Evolutionary conservation across 2,329 filamentous ascomycete genomes (phyloP).

Genomic region (Penicillium sp.): DNA sequence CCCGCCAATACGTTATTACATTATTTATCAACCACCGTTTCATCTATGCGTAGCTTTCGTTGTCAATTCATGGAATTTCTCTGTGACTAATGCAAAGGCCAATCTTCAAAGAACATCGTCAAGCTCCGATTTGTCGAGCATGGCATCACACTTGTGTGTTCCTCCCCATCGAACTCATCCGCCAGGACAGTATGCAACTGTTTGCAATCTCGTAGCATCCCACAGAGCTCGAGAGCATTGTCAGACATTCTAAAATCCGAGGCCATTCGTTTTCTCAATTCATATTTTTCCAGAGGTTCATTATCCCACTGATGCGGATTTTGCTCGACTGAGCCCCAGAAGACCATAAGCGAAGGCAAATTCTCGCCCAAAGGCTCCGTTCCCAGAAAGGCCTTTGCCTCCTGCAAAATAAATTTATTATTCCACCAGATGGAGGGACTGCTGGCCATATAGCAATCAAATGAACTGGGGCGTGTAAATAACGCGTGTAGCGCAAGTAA

Average conservation of each 20-base stretch:
- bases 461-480: constrained; percentile 43
- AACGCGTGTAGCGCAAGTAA: constrained; percentile 51
- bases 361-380: constrained; percentile 18
- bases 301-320: constrained; percentile 28
- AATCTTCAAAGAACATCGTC: constrained; percentile 17
- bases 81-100: background rate
- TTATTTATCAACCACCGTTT: background rate
- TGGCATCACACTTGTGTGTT: constrained; percentile 33
- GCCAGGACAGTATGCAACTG: constrained; percentile 17
- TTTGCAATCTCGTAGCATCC: constrained; percentile 15
- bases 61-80: background rate
- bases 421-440: constrained; percentile 54
- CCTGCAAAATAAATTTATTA: constrained; percentile 40
- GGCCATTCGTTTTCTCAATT: constrained; percentile 21
- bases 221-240: constrained; percentile 22
- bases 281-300: constrained; percentile 37
- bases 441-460: constrained; percentile 49
- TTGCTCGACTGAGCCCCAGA: constrained; percentile 37
- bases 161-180: constrained; percentile 31
- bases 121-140: constrained; percentile 24
- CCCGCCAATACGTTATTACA: too few relatives aligned
- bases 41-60: too few relatives aligned
- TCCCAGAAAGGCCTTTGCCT: constrained; percentile 32
- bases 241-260: constrained; percentile 26
- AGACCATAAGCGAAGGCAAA: constrained; percentile 26